Evolutionary conservation across 495 filamentous ascomycete genomes (phyloP).

Genomic region (Venustampulla echinocandica): DNA sequence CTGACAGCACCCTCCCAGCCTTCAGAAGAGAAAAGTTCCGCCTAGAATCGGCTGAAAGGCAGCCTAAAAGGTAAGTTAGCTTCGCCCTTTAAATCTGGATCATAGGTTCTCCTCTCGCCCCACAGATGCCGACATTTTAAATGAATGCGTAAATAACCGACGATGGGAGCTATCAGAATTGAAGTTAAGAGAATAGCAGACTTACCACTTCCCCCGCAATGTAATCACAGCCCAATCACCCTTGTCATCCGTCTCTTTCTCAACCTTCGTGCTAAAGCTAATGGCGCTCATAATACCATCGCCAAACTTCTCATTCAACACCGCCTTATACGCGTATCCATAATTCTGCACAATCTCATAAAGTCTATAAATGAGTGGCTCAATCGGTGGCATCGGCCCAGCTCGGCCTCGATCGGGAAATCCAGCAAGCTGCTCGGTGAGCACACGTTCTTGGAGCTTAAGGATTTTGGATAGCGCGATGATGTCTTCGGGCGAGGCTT

Average conservation of each 20-base stretch:
- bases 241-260: slow-evolving; percentile 86
- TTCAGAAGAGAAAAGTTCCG: too few species aligned
- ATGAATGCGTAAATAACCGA: too few species aligned
- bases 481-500: slow-evolving; percentile 71
- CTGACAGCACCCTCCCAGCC: too few species aligned
- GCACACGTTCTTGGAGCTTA: slow-evolving; percentile 43
- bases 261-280: slow-evolving; percentile 83
- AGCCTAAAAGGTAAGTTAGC: too few species aligned
- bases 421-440: slow-evolving; percentile 56
- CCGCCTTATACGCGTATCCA: slow-evolving; percentile 91
- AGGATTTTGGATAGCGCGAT: slow-evolving; percentile 61
- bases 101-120: too few species aligned
- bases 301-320: slow-evolving; percentile 97
- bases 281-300: slow-evolving; percentile 99
- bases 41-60: too few species aligned
- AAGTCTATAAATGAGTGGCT: slow-evolving; percentile 87
- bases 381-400: slow-evolving; percentile 87
- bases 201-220: slow-evolving; percentile 86
- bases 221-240: slow-evolving; percentile 89
- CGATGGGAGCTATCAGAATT: slow-evolving; percentile 9
- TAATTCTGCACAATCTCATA: slow-evolving; percentile 99
- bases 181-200: slow-evolving; percentile 14
- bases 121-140: too few species aligned
- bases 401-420: slow-evolving; percentile 78
- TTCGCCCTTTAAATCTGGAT: too few species aligned